Base-by-base conservation (phyloP, 768 basidiomycete genomes). In the Cubamyces lactineus region DNA sequence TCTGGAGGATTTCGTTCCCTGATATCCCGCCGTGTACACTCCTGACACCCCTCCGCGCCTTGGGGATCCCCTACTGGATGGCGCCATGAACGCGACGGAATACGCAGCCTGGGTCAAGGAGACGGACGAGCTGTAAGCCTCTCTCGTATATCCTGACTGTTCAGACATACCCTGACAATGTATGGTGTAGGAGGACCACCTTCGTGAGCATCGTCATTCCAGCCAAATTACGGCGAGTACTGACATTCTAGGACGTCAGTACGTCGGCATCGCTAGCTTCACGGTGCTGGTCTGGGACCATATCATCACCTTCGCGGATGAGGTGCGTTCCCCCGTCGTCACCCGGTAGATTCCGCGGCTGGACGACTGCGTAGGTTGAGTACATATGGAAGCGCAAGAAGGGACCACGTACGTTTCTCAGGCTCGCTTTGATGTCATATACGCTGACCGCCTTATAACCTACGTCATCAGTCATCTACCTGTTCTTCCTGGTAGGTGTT, bases 271-370 rank as follows among this genome's bases (percentile, higher is more conserved):
- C 39, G 78, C 77, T 12, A 79, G 82, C 63, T 83, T 82, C 66
- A 78, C 79, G 1, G 67, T 82, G 15, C 74, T 87, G 13, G 60
- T 86, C 15, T 86, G 82, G 80, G 84, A 86, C 63, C 84, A 86
- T 61, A 64, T 84, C 26, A 76, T 84, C 59, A 83, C 84, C 0
- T 80, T 86, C 43, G 65, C 68, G 2, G 79, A 80, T 34, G 83
- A 84, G 71, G 75, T 79, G 53, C 5, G 73, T 67, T 13, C 23
- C 39, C n/a, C 21, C 21, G 16, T 5, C 9, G 23, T 54, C 9
- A 28, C 3, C 5, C 40, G 13, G 38, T 19, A 12, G 17, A 43
- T 12, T 46, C 38, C 46, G 11, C 54, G 26, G 28, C 26, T 28
- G 28, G 39, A 13, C 26, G 34, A 30, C 1, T 8, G 2, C 41